Percentiles rank a stretch among this genome's conserved stretches.
Evolutionary conservation across 2,329 filamentous ascomycete genomes (phyloP).

Genomic region (Xylariaceae sp.): DNA sequence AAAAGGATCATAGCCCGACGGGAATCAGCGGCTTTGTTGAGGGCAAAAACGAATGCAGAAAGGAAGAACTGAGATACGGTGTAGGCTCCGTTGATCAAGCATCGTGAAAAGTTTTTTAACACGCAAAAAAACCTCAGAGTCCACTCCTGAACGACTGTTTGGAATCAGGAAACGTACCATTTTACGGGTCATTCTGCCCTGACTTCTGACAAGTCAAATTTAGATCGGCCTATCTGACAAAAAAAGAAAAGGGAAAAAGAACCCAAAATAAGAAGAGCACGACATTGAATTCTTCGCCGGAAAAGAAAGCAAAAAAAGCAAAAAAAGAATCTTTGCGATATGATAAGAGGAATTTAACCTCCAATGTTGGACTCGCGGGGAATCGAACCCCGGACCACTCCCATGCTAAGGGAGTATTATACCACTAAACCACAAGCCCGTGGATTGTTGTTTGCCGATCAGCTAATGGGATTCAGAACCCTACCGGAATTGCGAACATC

Average conservation of each 20-base stretch:
- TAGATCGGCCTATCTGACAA: too few relatives aligned
- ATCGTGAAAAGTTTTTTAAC: too few relatives aligned
- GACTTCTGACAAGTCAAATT: too few relatives aligned
- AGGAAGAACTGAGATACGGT: too few relatives aligned
- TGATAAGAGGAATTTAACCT: constrained; percentile 17
- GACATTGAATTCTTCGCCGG: too few relatives aligned
- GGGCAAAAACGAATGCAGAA: too few relatives aligned
- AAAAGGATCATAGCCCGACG: too few relatives aligned
- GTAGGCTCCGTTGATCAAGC: too few relatives aligned
- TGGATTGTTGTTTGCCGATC: background rate
- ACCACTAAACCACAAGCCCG: constrained; percentile 26
- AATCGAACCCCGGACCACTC: constrained; percentile 28
- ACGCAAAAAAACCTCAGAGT: too few relatives aligned
- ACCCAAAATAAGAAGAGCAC: background rate
- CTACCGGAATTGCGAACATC: background rate
- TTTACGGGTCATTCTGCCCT: background rate
- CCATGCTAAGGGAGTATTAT: constrained; percentile 28
- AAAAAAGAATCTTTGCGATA: background rate
- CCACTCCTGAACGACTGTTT: too few relatives aligned
- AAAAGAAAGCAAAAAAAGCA: background rate
- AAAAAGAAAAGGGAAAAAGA: background rate
- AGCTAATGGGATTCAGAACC: background rate
- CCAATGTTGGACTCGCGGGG: constrained; percentile 24
- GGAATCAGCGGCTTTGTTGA: too few relatives aligned
- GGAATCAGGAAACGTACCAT: background rate